Conservation (phyloP, 352 stramenopile species). For the Phytophthora meadii region DNA sequence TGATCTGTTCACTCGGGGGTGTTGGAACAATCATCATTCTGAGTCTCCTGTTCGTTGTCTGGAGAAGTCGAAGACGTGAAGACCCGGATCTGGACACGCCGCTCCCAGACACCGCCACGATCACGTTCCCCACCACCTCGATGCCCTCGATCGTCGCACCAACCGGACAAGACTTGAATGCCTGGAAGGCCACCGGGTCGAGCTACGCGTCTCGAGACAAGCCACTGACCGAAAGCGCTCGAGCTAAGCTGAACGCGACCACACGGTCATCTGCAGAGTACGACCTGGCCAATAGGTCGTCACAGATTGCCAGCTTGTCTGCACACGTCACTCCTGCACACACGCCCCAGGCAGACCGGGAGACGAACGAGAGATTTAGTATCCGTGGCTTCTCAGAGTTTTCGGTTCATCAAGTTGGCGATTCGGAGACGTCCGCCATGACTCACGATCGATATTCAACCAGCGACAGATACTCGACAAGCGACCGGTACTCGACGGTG, state of each 20-base stretch:
- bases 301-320: conserved; percentile 28
- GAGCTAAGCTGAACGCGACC: conserved; percentile 30
- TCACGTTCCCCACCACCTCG: conserved; percentile 16
- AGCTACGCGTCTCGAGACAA: conserved; percentile 36
- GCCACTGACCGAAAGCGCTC: conserved; percentile 20
- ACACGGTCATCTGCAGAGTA: conserved; percentile 34
- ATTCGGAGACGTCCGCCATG: conserved; percentile 25
- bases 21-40: conserved; percentile 32
- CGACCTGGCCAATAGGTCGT: conserved; percentile 25
- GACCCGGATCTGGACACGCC: conserved; percentile 17
- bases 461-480: conserved; percentile 24
- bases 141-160: conserved; percentile 12
- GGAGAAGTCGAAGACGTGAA: conserved; percentile 22
- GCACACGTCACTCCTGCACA: conserved; percentile 1
- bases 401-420: conserved; percentile 22
- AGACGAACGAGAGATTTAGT: conserved; percentile 36
- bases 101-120: conserved; percentile 9
- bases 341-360: conserved; percentile 9
- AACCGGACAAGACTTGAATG: conserved; percentile 18
- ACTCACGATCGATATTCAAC: conserved; percentile 28
- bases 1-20: conserved; percentile 30
- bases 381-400: conserved; percentile 38
- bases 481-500: conserved; percentile 24
- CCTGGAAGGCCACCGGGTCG: conserved; percentile 32
- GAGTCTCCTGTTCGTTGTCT: conserved; percentile 36